A percentile compares a stretch with the other conserved stretches of the same genome.
Evolutionary conservation across 2,329 filamentous ascomycete genomes (phyloP).

Genomic region (Diplocarpon rosae): DNA sequence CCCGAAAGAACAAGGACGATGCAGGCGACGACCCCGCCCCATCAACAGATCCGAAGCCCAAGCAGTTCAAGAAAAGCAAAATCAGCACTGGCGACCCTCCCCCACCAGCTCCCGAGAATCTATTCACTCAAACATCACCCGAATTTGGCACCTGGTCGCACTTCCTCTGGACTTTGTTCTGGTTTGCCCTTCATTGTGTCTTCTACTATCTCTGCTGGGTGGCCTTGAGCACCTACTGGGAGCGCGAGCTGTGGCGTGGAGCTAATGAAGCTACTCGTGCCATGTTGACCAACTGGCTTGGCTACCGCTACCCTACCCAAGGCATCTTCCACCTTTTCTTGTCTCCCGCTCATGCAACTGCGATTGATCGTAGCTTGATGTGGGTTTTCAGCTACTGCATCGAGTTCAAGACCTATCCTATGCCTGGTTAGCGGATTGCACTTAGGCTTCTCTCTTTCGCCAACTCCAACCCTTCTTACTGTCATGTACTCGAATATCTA

Average conservation of each 20-base stretch:
- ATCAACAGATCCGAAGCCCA: no score
- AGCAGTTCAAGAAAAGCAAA: no score
- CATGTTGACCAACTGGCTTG: background rate
- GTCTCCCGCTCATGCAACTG: background rate
- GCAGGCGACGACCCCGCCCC: no score
- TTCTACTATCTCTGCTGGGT: conserved; percentile 9
- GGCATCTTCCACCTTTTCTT: conserved; percentile 1
- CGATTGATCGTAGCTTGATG: conserved; percentile 1
- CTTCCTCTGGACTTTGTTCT: background rate
- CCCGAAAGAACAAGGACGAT: no score
- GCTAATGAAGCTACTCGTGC: conserved; percentile 8
- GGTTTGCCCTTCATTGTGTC: conserved; percentile 2
- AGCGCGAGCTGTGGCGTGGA: conserved; percentile 7
- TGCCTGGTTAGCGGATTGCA: conserved; percentile 5
- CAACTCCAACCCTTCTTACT: background rate
- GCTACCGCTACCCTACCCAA: background rate
- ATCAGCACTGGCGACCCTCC: background rate
- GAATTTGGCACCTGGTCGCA: background rate
- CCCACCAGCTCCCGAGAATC: background rate
- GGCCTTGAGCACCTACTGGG: conserved; percentile 1
- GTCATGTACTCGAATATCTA: no score
- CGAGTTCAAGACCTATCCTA: conserved; percentile 1
- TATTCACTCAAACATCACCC: background rate
- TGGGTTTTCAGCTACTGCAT: background rate
- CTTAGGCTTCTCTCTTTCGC: background rate